Evolutionary conservation across 352 stramenopile genomes (phyloP).

Genomic region (Pythium myriotylum): DNA sequence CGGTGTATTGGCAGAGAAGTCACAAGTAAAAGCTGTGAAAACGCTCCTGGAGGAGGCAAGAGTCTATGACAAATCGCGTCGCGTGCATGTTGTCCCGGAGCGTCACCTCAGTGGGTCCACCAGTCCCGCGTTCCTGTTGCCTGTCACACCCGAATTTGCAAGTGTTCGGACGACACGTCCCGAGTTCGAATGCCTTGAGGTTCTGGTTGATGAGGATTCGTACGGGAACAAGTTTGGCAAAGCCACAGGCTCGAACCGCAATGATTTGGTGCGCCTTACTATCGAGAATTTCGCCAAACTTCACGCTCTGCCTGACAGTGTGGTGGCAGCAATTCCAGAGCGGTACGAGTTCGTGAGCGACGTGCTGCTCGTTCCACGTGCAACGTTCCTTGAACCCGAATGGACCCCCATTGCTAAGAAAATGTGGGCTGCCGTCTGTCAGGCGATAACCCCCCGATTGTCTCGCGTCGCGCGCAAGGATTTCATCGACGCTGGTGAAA

Average conservation of each 20-base stretch:
- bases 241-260: conserved; percentile 66
- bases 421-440: conserved; percentile 74
- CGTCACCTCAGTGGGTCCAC: conserved; percentile 17
- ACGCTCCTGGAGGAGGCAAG: conserved; percentile 60
- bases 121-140: conserved; percentile 59
- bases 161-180: conserved; percentile 26
- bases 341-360: conserved; percentile 84
- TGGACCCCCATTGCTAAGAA: conserved; percentile 55
- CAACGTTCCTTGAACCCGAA: conserved; percentile 58
- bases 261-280: conserved; percentile 66
- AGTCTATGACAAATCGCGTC: conserved; percentile 82
- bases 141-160: conserved; percentile 49
- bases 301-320: conserved; percentile 34
- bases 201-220: conserved; percentile 58
- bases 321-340: conserved; percentile 39
- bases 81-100: conserved; percentile 52
- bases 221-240: conserved; percentile 83
- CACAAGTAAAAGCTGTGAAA: conserved; percentile 79
- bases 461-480: conserved; percentile 81
- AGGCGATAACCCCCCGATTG: conserved; percentile 49
- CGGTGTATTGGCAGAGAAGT: conserved; percentile 50
- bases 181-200: conserved; percentile 39
- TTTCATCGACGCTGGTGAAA: conserved; percentile 78
- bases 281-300: conserved; percentile 56
- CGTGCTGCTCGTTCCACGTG: conserved; percentile 67